Base-by-base conservation (phyloP, 805 yeast species). In the Debaryomyces prosopidis region DNA sequence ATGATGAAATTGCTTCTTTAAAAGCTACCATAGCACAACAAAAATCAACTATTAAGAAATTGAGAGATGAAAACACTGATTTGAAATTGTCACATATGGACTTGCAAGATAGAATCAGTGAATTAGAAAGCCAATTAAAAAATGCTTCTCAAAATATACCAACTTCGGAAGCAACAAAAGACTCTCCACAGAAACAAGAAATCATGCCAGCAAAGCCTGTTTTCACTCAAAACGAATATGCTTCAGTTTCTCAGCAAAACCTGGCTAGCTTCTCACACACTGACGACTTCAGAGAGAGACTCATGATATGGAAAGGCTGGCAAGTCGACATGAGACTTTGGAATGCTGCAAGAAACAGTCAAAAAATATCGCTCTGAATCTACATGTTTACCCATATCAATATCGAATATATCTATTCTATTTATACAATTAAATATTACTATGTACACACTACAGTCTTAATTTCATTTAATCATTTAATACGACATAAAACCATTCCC, bases 401-500 rank as follows among this genome's bases (percentile, higher is more conserved):
- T 37, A 19, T 30, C 33, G 33, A 30, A 44, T 30, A 39, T 20
- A 32, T 37, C 19, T 17, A 43, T 37, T 32, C 23, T 30, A 30
- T 30, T 30, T 30, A 30, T 16, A 9, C 15, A 15, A 23, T 23
- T 23, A 23, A 27, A 11, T 20, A 36, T 18, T 31, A 44, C 33
- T 48, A 51, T 50, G 31, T 43, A 46, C 45, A 46, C 30, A 35
- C 35, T 45, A 45, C 19, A 23, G 26, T 23, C 9, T 23, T 23
- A 7, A 14, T 33, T 12, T 30, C 28, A 30, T 14, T 30, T 30
- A 30, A 30, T 30, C 33, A 82, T 60, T 73, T 80, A 40, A 85
- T 80, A 60, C 97, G 84, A 63, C 96, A 88, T 51, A 94, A 73
- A 14, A 89, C 82, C 71, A 88, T 85, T 38, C 96, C 97, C 20